Conservation (phyloP, 345 rosid genomes). For the Salix udensis region DNA sequence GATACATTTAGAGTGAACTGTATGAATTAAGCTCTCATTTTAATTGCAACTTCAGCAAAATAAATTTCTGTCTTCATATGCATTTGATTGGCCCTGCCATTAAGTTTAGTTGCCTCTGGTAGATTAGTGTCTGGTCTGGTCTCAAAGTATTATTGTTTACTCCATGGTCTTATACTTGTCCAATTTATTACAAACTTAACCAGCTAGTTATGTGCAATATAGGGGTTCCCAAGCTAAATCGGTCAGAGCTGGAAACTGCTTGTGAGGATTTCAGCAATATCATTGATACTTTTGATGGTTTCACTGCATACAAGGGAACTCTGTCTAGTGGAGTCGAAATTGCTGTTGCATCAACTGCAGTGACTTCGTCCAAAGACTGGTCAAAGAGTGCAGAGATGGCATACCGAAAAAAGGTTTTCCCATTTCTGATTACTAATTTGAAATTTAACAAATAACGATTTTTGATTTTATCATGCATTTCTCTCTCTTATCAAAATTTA, state of each 20-base stretch:
- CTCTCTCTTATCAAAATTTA: neutral
- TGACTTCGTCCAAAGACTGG: slow-evolving; percentile 60
- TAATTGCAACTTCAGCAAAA: neutral
- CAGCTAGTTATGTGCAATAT: slow-evolving; percentile 5
- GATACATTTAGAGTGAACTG: neutral
- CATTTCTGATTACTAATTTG: neutral
- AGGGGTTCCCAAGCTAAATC: slow-evolving; percentile 95
- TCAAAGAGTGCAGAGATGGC: slow-evolving; percentile 56
- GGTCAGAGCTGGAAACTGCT: slow-evolving; percentile 83
- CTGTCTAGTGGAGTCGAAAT: slow-evolving; percentile 97
- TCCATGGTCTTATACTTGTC: neutral
- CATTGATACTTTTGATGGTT: slow-evolving; percentile 52
- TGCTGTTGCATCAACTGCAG: slow-evolving; percentile 58
- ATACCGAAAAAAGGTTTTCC: slow-evolving; percentile 64
- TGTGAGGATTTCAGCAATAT: slow-evolving; percentile 99
- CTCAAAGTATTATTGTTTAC: neutral
- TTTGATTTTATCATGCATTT: neutral
- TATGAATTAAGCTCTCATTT: neutral
- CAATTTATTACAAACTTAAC: neutral
- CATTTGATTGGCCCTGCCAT: neutral
- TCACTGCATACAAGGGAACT: slow-evolving; percentile 82
- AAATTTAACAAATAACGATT: neutral
- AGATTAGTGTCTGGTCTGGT: neutral
- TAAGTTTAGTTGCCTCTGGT: neutral
- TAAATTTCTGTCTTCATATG: neutral